phyloP scores from a whole-genome alignment of 192 early-diverging fungal species.

The Backusella luteola region DNA sequence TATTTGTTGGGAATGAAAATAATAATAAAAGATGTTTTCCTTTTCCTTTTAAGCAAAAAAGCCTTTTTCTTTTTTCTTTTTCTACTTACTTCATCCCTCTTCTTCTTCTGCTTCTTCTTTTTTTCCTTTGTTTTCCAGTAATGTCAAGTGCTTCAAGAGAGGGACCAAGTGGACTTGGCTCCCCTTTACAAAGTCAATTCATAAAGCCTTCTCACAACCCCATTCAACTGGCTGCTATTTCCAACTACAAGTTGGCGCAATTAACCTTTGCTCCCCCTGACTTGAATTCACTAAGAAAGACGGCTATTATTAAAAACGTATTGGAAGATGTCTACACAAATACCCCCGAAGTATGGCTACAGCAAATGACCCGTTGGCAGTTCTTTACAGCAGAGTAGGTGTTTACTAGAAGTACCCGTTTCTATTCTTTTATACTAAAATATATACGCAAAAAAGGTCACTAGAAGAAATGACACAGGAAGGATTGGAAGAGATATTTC shows the following conservation, averaged over 20 bases:
- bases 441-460: conserved; percentile 14
- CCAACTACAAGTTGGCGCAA: conserved; percentile 43
- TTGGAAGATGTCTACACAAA: conserved; percentile 32
- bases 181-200: conserved; percentile 14
- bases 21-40: neutral
- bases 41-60: neutral
- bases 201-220: conserved; percentile 31
- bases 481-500: conserved; percentile 30
- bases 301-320: conserved; percentile 40
- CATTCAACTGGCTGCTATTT: conserved; percentile 39
- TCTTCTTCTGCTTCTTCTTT: neutral
- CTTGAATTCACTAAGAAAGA: conserved; percentile 36
- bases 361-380: conserved; percentile 41
- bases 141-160: neutral
- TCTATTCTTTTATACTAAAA: neutral
- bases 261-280: conserved; percentile 41
- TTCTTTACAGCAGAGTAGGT: conserved; percentile 42
- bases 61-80: neutral
- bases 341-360: conserved; percentile 39
- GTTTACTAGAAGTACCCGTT: neutral
- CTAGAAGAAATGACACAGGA: conserved; percentile 36
- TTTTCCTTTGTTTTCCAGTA: neutral
- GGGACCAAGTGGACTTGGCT: neutral
- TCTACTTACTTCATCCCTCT: neutral
- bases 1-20: conserved; percentile 8